phyloP scores from a whole-genome alignment of 1,284 basidiomycete species.

The Pseudozyma sp. region DNA sequence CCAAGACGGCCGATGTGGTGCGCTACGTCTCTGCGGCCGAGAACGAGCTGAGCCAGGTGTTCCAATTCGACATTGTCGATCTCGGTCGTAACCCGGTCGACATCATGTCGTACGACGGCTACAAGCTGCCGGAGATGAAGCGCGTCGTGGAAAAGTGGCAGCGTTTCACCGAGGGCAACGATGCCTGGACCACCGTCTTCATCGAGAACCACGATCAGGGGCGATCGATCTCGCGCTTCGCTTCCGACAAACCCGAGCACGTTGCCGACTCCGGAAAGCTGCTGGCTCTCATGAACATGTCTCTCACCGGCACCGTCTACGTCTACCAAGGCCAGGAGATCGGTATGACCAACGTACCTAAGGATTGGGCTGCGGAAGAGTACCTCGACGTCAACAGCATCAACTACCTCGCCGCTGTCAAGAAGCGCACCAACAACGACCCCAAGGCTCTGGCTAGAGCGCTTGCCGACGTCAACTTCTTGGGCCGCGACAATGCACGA shows the following conservation, averaged over 20 bases:
- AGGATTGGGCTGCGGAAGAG: constrained; percentile 77
- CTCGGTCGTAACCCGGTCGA: constrained; percentile 69
- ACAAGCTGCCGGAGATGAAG: constrained; percentile 75
- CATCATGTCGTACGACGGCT: constrained; percentile 72
- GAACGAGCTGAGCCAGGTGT: constrained; percentile 75
- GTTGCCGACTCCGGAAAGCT: constrained; percentile 76
- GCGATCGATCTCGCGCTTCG: constrained; percentile 75
- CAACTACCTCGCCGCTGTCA: constrained; percentile 51
- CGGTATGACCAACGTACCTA: constrained; percentile 77
- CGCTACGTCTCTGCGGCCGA: constrained; percentile 75
- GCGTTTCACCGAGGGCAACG: constrained; percentile 47
- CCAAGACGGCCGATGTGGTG: constrained; percentile 72
- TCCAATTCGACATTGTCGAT: constrained; percentile 77
- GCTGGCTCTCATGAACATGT: constrained; percentile 75
- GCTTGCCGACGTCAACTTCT: constrained; percentile 73
- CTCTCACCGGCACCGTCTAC: constrained; percentile 77
- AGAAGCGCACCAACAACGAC: constrained; percentile 34
- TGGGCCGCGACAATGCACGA: constrained; percentile 79
- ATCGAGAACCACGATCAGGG: constrained; percentile 78
- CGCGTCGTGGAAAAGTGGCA: constrained; percentile 76
- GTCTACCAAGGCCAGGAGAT: constrained; percentile 77
- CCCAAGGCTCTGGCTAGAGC: constrained; percentile 69
- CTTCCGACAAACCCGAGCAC: constrained; percentile 74
- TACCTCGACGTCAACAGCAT: constrained; percentile 51
- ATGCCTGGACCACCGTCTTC: constrained; percentile 57